These are phyloP conservation scores for Podospora didyma DNA, from an alignment of 495 filamentous ascomycete genomes.

Conservation along the genomic window DNA sequence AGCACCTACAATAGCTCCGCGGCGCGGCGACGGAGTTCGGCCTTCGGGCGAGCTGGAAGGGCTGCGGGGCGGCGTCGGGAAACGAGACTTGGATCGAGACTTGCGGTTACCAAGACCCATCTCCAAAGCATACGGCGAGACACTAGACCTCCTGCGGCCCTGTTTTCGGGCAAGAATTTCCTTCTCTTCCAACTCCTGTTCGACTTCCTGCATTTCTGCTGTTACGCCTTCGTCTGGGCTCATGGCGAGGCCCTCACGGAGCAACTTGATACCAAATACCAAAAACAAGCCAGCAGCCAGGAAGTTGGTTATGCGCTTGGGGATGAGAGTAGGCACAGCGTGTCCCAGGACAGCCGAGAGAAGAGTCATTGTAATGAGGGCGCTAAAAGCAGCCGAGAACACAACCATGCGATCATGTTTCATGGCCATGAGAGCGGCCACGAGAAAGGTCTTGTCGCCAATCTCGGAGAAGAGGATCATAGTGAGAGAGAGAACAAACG, in stretches of 20 bases:
- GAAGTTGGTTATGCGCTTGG: conserved; percentile 82
- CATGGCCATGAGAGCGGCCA: conserved; percentile 98
- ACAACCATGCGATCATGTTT: conserved; percentile 90
- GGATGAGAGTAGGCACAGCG: conserved; percentile 84
- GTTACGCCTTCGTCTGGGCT: conserved; percentile 79
- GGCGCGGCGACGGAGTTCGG: conserved; percentile 37
- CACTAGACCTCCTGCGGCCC: conserved; percentile 49
- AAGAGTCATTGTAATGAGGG: conserved; percentile 88
- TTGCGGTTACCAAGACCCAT: conserved; percentile 56
- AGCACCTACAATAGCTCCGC: conserved; percentile 31
- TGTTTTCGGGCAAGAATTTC: conserved; percentile 62
- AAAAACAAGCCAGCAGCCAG: conserved; percentile 81
- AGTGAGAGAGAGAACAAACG: conserved; percentile 84
- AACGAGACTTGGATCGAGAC: conserved; percentile 55
- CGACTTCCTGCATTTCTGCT: conserved; percentile 96
- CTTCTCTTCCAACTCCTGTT: conserved; percentile 92
- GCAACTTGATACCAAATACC: conserved; percentile 79
- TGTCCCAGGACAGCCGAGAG: conserved; percentile 96
- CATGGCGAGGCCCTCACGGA: conserved; percentile 88
- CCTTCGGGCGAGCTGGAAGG: conserved; percentile 55
- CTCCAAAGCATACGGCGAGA: conserved; percentile 62
- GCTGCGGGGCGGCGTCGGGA: conserved; percentile 56
- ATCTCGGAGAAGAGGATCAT: conserved; percentile 99
- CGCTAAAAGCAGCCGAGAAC: conserved; percentile 89
- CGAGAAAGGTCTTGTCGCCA: conserved; percentile 97